Conservation (phyloP, 2,329 filamentous ascomycete genomes). For the Talaromyces funiculosus region DNA sequence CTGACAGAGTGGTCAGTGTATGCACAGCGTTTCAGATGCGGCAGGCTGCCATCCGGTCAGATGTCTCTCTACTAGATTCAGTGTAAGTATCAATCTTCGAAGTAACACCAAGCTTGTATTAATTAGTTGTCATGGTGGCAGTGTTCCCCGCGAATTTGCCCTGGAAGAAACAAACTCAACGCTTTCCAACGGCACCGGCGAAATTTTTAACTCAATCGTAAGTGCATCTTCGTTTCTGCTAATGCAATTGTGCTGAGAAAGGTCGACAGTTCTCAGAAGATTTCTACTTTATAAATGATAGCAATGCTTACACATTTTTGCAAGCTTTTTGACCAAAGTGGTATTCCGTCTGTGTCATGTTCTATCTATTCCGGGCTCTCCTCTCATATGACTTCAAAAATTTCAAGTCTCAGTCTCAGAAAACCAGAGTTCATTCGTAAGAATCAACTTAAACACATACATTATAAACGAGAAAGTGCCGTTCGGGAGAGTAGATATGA, state of each 20-base stretch:
- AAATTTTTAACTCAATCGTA: background rate
- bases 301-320: background rate
- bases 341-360: background rate
- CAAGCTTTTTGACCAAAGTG: background rate
- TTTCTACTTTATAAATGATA: background rate
- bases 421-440: no score
- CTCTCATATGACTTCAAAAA: background rate
- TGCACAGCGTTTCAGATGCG: background rate
- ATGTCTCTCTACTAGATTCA: background rate
- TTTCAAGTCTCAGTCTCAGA: background rate
- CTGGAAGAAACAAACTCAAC: background rate
- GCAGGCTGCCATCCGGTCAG: background rate
- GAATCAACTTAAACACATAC: no score
- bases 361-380: background rate
- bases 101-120: background rate
- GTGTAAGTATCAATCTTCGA: background rate
- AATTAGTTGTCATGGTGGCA: background rate
- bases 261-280: background rate
- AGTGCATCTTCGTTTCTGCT: background rate
- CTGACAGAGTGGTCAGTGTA: background rate
- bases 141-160: background rate
- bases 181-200: background rate
- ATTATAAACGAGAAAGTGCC: no score
- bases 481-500: background rate
- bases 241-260: background rate